Base-by-base conservation (phyloP, 1,284 basidiomycete genomes). In the Ceratorhiza oryzae-sativae region DNA sequence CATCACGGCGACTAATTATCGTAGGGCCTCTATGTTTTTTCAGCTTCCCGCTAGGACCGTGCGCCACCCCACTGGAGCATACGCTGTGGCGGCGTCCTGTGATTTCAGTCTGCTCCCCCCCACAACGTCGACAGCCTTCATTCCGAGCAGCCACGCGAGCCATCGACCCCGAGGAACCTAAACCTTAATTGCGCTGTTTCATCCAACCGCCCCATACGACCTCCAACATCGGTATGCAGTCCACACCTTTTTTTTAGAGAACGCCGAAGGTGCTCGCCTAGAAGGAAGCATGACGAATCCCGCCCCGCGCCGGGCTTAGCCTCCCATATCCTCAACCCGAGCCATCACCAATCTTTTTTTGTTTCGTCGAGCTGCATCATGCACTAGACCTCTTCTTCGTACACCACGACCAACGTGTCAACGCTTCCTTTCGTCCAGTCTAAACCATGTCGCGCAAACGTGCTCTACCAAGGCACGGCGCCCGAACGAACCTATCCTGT, bases 1-100 rank as follows among this genome's bases (percentile, higher is more conserved):
- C 53, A 55, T 55, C 53, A 55, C 53, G 53, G 53, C 53, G 9
- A 45, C 53, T 55, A 25, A 32, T 55, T 55, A 55, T n/a, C 27
- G 2, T 34, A n/a, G n/a, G n/a, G 1, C 8, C 23, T 23, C 9
- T 18, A 18, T 45, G 42, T 45, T 18, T 45, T 45, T 45, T 18
- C 18, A 18, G n/a, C n/a, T n/a, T 45, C 15, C 15, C 9, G 42
- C 4, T 18, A 10, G 10, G 3, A 8, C 42, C 18, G 9, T 45
- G n/a, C 42, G 42, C 42, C 42, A 45, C 42, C 15, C 9, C 42
- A 9, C 42, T 18, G n/a, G n/a, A n/a, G n/a, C n/a, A n/a, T n/a
- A n/a, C n/a, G n/a, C n/a, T n/a, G n/a, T n/a, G n/a, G n/a, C n/a
- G n/a, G n/a, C n/a, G n/a, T n/a, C n/a, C n/a, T n/a, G n/a, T n/a